Evolutionary conservation across 208 protist species (phyloP), one percentile per base, ranked within the genome.

Genomic region (Blastocrithidia nonstop): DNA sequence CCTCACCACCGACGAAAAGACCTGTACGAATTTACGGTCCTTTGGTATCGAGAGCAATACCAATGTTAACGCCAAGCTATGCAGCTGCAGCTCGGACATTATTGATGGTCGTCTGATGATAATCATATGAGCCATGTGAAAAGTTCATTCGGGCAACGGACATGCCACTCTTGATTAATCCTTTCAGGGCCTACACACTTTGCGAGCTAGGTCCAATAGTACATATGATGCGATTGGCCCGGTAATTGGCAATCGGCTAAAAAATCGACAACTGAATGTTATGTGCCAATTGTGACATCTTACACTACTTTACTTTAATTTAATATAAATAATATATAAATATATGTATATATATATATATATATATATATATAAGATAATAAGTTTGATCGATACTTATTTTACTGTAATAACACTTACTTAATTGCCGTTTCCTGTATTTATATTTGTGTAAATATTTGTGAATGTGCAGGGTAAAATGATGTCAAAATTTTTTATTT

Each of bases 141-240:
- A 98, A 98, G 77, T 98, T 98, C 69, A 98, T 87, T 47, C 97
- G 79, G 13, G 90, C 88, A 17, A 97, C 79, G 50, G 96, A 97
- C 85, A 98, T 95, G 50, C 96, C 96, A 40, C 85, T 95, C 48
- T 86, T 54, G 43, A 97, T 91, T 23, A 98, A 68, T 35, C 74
- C 68, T 36, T 81, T 85, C 36, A 98, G 71, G 7, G 72, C 73
- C 51, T 97, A 91, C 13, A 95, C 90, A 35, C 74, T 91, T 62
- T 96, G 88, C 17, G 94, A 96, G 57, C 77, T 83, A 50, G 91
- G 91, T 47, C 95, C 96, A 54, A 98, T 96, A 17, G 95, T 98
- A 75, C 94, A 97, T 38, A 98, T 82, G 59, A 98, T 95, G 29
- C 86, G 78, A 36, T 89, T 96, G 26, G 71, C 72, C 41, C 81